Conservation (phyloP, 2,329 filamentous ascomycete species). For the Aspergillus jensenii region DNA sequence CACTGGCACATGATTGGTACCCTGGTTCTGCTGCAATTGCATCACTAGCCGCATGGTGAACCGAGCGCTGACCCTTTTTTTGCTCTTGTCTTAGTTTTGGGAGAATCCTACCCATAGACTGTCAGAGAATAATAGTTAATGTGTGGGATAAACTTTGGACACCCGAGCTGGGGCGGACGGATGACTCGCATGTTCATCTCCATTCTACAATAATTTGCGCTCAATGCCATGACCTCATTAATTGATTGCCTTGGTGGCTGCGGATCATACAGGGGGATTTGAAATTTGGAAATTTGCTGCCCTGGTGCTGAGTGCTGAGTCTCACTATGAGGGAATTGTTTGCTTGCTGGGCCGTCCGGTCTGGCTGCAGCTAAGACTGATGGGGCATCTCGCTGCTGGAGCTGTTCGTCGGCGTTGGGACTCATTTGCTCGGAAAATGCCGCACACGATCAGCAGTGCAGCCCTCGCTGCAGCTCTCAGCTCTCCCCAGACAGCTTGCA, state of each 20-base stretch:
- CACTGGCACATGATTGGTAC: slow-evolving; percentile 8
- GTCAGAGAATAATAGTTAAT: background rate
- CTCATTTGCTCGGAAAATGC: slow-evolving; percentile 9
- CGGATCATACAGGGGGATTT: background rate
- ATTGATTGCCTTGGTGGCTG: background rate
- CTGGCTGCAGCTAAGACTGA: slow-evolving; percentile 17
- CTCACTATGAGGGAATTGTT: slow-evolving; percentile 25
- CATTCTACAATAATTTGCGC: background rate
- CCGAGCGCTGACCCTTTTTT: slow-evolving; percentile 9
- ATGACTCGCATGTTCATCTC: background rate
- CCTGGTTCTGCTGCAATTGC: background rate
- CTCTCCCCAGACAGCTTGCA: background rate
- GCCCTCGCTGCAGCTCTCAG: background rate
- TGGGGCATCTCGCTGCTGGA: slow-evolving; percentile 16
- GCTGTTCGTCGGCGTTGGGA: background rate
- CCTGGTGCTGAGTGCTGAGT: background rate
- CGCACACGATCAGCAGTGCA: background rate
- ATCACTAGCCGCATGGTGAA: slow-evolving; percentile 16
- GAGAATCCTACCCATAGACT: background rate
- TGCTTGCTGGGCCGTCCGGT: slow-evolving; percentile 13
- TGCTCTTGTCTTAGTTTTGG: background rate
- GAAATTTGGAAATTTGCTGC: background rate
- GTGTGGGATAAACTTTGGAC: background rate
- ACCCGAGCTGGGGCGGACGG: background rate
- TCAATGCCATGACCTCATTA: background rate